A percentile compares a stretch with the other conserved stretches of the same genome.
Evolutionary conservation across 2,329 filamentous ascomycete genomes (phyloP).

Genomic region (Claviceps paspali): DNA sequence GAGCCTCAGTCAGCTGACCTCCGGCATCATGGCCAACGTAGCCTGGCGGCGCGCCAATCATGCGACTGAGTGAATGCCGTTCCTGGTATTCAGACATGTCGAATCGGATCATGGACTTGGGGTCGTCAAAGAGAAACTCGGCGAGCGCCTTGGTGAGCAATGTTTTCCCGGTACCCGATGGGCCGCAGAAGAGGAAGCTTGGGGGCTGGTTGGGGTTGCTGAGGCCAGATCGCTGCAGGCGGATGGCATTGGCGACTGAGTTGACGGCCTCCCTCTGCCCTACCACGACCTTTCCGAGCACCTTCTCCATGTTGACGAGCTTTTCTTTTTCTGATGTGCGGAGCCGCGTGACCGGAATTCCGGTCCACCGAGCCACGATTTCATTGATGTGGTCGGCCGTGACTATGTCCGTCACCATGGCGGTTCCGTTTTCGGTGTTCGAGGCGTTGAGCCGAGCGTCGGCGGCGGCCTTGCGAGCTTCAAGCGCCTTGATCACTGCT

Average conservation of each 20-base stretch:
- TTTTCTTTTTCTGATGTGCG: conserved; percentile 97
- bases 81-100: conserved; percentile 99
- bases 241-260: conserved; percentile 89
- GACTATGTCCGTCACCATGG: conserved; percentile 82
- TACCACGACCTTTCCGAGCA: conserved; percentile 69
- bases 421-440: conserved; percentile 43
- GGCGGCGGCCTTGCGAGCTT: conserved; percentile 62
- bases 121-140: conserved; percentile 94
- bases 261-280: conserved; percentile 88
- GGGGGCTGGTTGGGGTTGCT: conserved; percentile 93
- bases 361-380: conserved; percentile 95
- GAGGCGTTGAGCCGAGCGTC: conserved; percentile 52
- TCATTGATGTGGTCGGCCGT: conserved; percentile 98
- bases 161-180: conserved; percentile 96
- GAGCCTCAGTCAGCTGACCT: conserved; percentile 86
- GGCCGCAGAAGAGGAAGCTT: conserved; percentile 97
- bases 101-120: conserved; percentile 96
- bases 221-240: conserved; percentile 85
- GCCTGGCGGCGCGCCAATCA: conserved; percentile 94
- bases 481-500: conserved; percentile 61
- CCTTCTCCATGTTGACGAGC: conserved; percentile 90
- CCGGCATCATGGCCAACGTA: conserved; percentile 95
- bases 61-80: conserved; percentile 82
- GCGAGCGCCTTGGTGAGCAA: conserved; percentile 91
- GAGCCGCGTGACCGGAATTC: conserved; percentile 86